Conservation (phyloP, 345 rosid species). For the Clausena lansium region DNA sequence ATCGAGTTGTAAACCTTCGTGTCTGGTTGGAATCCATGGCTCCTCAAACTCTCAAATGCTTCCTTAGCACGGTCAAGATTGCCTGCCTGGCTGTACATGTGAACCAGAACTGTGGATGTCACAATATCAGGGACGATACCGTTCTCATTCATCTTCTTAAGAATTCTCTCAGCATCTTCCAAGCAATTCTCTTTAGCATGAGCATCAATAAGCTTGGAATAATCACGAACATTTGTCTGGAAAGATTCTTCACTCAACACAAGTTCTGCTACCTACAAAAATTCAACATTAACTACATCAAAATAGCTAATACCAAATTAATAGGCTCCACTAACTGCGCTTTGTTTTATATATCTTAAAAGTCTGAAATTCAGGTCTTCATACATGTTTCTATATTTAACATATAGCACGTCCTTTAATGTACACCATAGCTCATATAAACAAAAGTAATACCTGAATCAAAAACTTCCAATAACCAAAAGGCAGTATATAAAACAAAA, state of each 20-base stretch:
- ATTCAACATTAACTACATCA: slow-evolving; percentile 13
- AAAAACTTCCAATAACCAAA: slow-evolving; percentile 1
- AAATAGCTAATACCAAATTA: slow-evolving; percentile 10
- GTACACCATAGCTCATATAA: background rate
- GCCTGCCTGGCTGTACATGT: slow-evolving; percentile 72
- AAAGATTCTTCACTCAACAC: slow-evolving; percentile 63
- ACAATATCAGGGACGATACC: slow-evolving; percentile 63
- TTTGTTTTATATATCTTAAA: background rate
- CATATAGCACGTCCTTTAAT: background rate
- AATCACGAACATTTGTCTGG: slow-evolving; percentile 57
- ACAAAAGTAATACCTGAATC: background rate
- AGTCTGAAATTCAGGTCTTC: slow-evolving; percentile 2
- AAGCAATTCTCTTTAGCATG: slow-evolving; percentile 51
- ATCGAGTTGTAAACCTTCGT: slow-evolving; percentile 53
- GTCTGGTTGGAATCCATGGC: slow-evolving; percentile 66
- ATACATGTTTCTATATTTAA: background rate
- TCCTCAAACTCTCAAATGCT: slow-evolving; percentile 58
- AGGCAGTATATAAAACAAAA: background rate
- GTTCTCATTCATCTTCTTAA: slow-evolving; percentile 63
- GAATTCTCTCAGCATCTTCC: slow-evolving; percentile 75
- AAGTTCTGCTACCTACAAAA: slow-evolving; percentile 66
- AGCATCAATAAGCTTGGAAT: slow-evolving; percentile 66
- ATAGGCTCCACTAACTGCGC: background rate
- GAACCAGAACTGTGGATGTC: slow-evolving; percentile 48
- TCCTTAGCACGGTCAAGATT: slow-evolving; percentile 64